A percentile compares a stretch with the other conserved stretches of the same genome.
Evolutionary conservation across 1,284 basidiomycete species (phyloP).

Genomic region (Ceratobasidium sp.): DNA sequence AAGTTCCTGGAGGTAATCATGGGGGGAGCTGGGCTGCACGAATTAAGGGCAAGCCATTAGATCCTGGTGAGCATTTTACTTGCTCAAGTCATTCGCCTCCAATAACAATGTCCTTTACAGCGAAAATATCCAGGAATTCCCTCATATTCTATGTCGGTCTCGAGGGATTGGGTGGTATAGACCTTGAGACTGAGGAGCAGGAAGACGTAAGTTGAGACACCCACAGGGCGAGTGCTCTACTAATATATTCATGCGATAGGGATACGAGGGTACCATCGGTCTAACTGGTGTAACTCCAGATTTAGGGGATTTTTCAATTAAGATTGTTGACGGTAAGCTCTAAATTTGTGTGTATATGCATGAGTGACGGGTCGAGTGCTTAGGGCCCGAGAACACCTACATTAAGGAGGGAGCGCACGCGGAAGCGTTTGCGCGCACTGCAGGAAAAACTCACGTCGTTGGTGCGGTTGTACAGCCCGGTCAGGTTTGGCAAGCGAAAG

Average conservation of each 20-base stretch:
- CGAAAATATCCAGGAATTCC: slow-evolving; percentile 66
- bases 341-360: neutral
- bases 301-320: slow-evolving; percentile 79
- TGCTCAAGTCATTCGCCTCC: neutral
- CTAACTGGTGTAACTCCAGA: slow-evolving; percentile 75
- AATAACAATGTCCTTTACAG: slow-evolving; percentile 46
- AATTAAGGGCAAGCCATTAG: slow-evolving; percentile 80
- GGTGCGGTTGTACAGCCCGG: slow-evolving; percentile 69
- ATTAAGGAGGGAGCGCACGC: slow-evolving; percentile 62
- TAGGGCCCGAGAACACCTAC: slow-evolving; percentile 64
- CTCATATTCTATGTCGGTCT: slow-evolving; percentile 84
- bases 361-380: slow-evolving; percentile 7
- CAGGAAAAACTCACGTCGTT: slow-evolving; percentile 74
- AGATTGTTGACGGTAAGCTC: slow-evolving; percentile 74
- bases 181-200: slow-evolving; percentile 75
- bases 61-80: slow-evolving; percentile 59
- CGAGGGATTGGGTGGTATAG: slow-evolving; percentile 81
- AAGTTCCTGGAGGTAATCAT: slow-evolving; percentile 74
- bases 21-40: slow-evolving; percentile 91
- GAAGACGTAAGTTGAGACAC: slow-evolving; percentile 61
- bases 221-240: neutral
- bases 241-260: slow-evolving; percentile 55
- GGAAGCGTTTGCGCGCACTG: slow-evolving; percentile 64
- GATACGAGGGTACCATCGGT: slow-evolving; percentile 68
- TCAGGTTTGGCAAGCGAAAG: slow-evolving; percentile 83